phyloP scores from a whole-genome alignment of 1,139 yeast genomes.

The Geotrichum europaeum region DNA sequence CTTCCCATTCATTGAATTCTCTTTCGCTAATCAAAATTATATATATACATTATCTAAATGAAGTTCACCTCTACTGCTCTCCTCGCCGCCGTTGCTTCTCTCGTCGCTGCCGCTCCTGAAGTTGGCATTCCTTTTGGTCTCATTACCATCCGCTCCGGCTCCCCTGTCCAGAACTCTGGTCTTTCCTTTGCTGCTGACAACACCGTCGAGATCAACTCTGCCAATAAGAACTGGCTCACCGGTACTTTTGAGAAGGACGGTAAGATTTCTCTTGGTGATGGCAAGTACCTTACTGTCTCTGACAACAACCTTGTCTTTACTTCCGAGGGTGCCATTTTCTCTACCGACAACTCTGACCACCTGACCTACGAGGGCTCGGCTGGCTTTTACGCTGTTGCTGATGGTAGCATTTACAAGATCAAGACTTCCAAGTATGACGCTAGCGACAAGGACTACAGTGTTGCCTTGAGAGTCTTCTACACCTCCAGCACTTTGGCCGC shows the following conservation, averaged over 20 bases:
- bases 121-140: conserved; percentile 10
- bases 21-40: too few species aligned
- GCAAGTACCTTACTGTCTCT: conserved; percentile 4
- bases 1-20: too few species aligned
- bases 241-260: conserved; percentile 1
- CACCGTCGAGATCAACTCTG: neutral
- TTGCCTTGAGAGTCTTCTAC: neutral
- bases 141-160: conserved; percentile 9
- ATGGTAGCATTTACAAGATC: neutral
- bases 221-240: neutral
- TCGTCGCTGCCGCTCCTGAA: conserved; percentile 9
- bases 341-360: neutral
- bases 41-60: neutral
- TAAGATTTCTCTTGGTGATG: conserved; percentile 1
- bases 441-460: neutral
- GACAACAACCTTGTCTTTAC: neutral
- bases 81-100: conserved; percentile 1
- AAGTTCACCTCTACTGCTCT: conserved; percentile 1
- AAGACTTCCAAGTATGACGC: neutral
- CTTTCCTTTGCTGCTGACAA: neutral
- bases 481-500: neutral
- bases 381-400: neutral
- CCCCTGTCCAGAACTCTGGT: conserved; percentile 4
- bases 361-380: neutral
- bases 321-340: neutral